Evolutionary conservation across 768 basidiomycete genomes (phyloP).

Genomic region (Paxillus involutus): DNA sequence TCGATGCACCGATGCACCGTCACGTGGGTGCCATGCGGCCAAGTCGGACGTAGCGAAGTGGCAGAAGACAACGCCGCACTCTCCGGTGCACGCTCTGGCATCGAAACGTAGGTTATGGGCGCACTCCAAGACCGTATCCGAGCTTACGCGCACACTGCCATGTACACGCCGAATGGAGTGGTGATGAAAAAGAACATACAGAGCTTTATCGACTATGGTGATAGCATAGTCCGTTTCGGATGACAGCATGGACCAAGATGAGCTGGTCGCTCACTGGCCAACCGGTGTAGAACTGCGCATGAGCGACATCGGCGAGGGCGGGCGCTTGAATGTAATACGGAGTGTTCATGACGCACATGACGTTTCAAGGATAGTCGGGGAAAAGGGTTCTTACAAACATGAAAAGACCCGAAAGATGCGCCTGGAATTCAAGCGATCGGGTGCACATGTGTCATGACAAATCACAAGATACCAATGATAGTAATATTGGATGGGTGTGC

Average conservation of each 20-base stretch:
- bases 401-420: slow-evolving; percentile 8
- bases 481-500: slow-evolving; percentile 17
- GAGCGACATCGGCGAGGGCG: not conserved
- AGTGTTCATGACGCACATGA: slow-evolving; percentile 1
- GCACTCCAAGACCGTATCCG: too few species aligned
- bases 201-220: not conserved
- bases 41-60: too few species aligned
- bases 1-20: too few species aligned
- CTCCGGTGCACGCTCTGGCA: too few species aligned
- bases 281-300: not conserved
- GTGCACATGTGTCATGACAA: not conserved
- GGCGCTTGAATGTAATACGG: not conserved
- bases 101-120: too few species aligned
- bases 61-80: too few species aligned
- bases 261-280: not conserved
- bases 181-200: not conserved
- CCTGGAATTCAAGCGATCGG: slow-evolving; percentile 6
- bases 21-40: too few species aligned
- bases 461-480: not conserved
- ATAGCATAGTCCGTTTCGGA: not conserved
- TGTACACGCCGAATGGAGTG: not conserved
- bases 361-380: slow-evolving; percentile 14
- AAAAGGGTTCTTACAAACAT: not conserved
- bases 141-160: not conserved
- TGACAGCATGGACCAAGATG: not conserved